These are phyloP conservation scores for Aureobasidium namibiae DNA, from an alignment of 2,329 filamentous ascomycete species.

Conservation along the genomic window DNA sequence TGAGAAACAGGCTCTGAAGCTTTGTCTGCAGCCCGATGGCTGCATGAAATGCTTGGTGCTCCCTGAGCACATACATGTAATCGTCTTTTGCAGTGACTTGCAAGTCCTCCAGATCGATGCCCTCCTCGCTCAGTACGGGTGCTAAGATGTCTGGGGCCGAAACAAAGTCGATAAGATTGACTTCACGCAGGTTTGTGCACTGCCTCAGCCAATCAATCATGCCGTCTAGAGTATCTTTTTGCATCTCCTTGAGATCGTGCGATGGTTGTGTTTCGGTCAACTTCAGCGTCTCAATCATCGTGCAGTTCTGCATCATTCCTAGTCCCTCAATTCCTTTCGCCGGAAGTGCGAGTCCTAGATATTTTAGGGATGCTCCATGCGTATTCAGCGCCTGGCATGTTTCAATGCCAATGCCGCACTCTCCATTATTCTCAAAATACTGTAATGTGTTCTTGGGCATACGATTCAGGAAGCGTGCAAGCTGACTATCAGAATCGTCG, in stretches of 20 bases:
- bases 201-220: conserved; percentile 47
- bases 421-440: conserved; percentile 51
- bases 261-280: conserved; percentile 39
- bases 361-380: conserved; percentile 47
- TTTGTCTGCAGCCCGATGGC: conserved; percentile 43
- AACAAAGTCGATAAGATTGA: conserved; percentile 44
- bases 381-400: conserved; percentile 47
- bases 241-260: conserved; percentile 41
- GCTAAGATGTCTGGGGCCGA: conserved; percentile 47
- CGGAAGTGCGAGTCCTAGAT: conserved; percentile 44
- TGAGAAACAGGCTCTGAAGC: conserved; percentile 39
- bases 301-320: conserved; percentile 41
- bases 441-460: conserved; percentile 50
- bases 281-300: conserved; percentile 39
- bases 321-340: conserved; percentile 43
- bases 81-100: conserved; percentile 30
- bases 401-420: conserved; percentile 45
- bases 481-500: conserved; percentile 46
- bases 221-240: conserved; percentile 45
- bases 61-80: conserved; percentile 36
- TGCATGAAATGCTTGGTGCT: conserved; percentile 45
- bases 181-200: conserved; percentile 43
- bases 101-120: conserved; percentile 41
- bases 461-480: conserved; percentile 50
- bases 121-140: conserved; percentile 39